These are phyloP conservation scores for Cordyceps sp. DNA, from an alignment of 2,329 filamentous ascomycete species.

Conservation along the genomic window DNA sequence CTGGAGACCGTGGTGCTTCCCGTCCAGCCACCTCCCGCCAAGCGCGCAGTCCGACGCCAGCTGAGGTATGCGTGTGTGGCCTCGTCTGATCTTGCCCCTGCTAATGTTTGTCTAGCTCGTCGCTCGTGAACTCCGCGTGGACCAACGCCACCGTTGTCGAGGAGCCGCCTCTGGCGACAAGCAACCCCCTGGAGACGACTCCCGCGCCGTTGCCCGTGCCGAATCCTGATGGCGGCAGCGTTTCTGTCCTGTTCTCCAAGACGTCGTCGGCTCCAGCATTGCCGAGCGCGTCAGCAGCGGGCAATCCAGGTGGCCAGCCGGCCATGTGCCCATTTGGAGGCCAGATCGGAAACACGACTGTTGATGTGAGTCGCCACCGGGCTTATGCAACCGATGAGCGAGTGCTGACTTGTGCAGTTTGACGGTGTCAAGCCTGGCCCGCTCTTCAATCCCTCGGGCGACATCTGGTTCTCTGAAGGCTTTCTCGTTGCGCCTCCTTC, in stretches of 20 bases:
- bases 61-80: constrained; percentile 7
- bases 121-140: constrained; percentile 8
- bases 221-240: neutral
- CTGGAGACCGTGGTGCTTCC: constrained; percentile 16
- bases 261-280: neutral
- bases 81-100: neutral
- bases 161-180: constrained; percentile 5
- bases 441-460: constrained; percentile 20
- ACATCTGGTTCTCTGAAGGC: constrained; percentile 25
- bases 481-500: constrained; percentile 21
- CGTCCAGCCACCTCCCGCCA: constrained; percentile 2
- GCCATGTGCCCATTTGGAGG: constrained; percentile 12
- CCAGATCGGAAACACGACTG: constrained; percentile 19
- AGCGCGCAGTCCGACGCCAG: constrained; percentile 12
- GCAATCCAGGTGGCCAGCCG: constrained; percentile 4
- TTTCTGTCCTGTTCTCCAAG: neutral
- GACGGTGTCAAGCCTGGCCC: constrained; percentile 18
- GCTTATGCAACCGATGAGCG: neutral
- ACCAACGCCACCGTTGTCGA: constrained; percentile 13
- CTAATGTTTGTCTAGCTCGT: constrained; percentile 6
- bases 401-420: constrained; percentile 14
- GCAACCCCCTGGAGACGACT: constrained; percentile 5
- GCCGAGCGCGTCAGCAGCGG: neutral
- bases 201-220: neutral
- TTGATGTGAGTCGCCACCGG: constrained; percentile 18